Conservation (phyloP, 805 yeast genomes). For the Sungouiozyma intestinalis region DNA sequence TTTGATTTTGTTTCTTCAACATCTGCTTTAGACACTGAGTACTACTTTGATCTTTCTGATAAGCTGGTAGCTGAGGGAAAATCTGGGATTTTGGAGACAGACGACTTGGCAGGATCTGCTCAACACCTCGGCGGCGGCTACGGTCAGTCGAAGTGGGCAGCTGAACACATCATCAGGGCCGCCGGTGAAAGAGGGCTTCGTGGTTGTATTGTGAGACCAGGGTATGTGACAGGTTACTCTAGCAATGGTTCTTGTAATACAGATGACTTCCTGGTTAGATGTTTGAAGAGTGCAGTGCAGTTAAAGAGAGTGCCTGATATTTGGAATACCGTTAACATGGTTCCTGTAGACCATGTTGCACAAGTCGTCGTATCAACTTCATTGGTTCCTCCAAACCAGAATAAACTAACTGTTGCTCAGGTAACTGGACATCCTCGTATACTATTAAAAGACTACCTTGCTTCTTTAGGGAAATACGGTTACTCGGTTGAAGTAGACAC, state of each 20-base stretch:
- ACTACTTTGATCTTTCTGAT: constrained; percentile 72
- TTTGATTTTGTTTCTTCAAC: constrained; percentile 94
- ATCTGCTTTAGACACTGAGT: constrained; percentile 77
- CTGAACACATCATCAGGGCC: constrained; percentile 75
- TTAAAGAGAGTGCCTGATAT: constrained; percentile 80
- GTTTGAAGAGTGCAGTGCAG: constrained; percentile 90
- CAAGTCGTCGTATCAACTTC: constrained; percentile 78
- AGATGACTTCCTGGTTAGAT: constrained; percentile 89
- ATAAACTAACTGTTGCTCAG: constrained; percentile 65
- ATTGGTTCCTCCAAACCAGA: constrained; percentile 53
- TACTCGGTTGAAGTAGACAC: constrained; percentile 52
- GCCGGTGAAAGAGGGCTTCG: constrained; percentile 84
- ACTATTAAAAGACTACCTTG: constrained; percentile 63
- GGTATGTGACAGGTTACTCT: constrained; percentile 86
- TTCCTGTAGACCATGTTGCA: constrained; percentile 97
- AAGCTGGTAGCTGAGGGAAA: constrained; percentile 51
- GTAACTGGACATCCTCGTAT: constrained; percentile 98
- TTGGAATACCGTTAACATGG: constrained; percentile 83
- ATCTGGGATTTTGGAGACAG: constrained; percentile 71
- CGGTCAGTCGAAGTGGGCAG: constrained; percentile 97
- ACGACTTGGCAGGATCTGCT: constrained; percentile 73
- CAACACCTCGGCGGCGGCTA: constrained; percentile 82
- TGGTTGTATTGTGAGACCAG: constrained; percentile 90
- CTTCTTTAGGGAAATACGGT: constrained; percentile 58
- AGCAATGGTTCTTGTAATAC: constrained; percentile 84